Percentiles rank a stretch among this genome's conserved stretches.
Conservation (phyloP, 1,284 basidiomycete genomes). For the Pseudomicrostroma phylloplanum region DNA sequence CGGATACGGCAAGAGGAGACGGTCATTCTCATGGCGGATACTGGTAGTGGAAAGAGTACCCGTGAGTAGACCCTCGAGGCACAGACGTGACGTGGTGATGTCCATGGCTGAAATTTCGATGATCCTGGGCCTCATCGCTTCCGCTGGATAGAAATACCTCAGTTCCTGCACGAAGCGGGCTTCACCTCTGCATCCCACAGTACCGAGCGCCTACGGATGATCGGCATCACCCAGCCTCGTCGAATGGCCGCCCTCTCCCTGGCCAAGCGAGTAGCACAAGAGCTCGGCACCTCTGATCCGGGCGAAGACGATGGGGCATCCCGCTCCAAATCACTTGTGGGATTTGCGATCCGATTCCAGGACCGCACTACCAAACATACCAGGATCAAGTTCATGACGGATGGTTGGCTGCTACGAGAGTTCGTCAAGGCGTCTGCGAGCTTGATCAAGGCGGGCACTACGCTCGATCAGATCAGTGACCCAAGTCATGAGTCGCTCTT, state of each 20-base stretch:
- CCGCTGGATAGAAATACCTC: slow-evolving; percentile 59
- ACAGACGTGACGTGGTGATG: too few relatives aligned
- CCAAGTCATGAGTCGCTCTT: slow-evolving; percentile 57
- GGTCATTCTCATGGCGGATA: slow-evolving; percentile 86
- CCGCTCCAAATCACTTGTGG: slow-evolving; percentile 58
- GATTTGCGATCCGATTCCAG: slow-evolving; percentile 94
- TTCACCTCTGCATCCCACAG: slow-evolving; percentile 13
- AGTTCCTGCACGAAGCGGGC: slow-evolving; percentile 73
- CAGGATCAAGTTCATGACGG: slow-evolving; percentile 87
- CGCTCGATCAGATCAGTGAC: slow-evolving; percentile 1
- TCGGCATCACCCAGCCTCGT: slow-evolving; percentile 72
- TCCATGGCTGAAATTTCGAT: too few relatives aligned
- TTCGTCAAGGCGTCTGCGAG: slow-evolving; percentile 61
- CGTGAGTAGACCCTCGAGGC: slow-evolving; percentile 53
- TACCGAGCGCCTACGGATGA: slow-evolving; percentile 53
- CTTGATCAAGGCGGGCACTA: background rate
- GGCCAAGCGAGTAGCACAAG: slow-evolving; percentile 77
- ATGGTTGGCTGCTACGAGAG: slow-evolving; percentile 91
- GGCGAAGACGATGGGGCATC: slow-evolving; percentile 14
- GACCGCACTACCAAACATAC: slow-evolving; percentile 66
- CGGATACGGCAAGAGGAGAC: slow-evolving; percentile 66
- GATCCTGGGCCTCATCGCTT: too few relatives aligned
- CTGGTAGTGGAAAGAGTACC: slow-evolving; percentile 95
- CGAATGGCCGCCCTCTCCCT: slow-evolving; percentile 89
- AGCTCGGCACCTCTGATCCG: slow-evolving; percentile 60